Base-by-base conservation (phyloP, 306 rosid genomes). In the Pachyrhizus erosus region DNA sequence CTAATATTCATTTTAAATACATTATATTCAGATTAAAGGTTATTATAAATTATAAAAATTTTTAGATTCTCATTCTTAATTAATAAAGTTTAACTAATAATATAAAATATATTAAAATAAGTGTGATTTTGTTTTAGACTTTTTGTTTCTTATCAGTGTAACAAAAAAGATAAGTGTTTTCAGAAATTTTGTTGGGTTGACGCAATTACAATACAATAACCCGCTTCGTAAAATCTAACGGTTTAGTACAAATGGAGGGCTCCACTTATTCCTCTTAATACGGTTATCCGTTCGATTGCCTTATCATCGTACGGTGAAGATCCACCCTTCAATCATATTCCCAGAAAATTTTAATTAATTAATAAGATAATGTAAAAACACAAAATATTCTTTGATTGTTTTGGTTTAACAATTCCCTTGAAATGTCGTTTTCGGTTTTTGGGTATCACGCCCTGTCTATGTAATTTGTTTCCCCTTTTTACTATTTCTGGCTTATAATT, bases 401-500 rank as follows among this genome's bases (percentile, higher is more conserved):
- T 78, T 42, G 54, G 73, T 46, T 48, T 73, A 29, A 71, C 68
- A 21, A 58, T 40, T 46, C 75, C 71, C 18, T 78, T 68, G 84
- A 58, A 4, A 75, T 9, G 89, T 86, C 84, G 37, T 65, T 83
- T 68, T 83, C 89, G 3, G 0, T 52, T 68, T 78, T 21, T 66
- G 80, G 77, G 18, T 57, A 17, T 13, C 72, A 23, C 79, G 14
- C 77, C 49, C 57, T 17, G 21, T 79, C 62, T 7, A 10, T 18
- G 17, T 73, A 48, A 67, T 78, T 58, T 73, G 70, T 73, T 86
- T 68, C 72, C 68, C 26, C 2, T 49, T 78, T 83, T 84, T 72
- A 64, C 76, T 37, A 49, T 77, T 51, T 39, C 33, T 26, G 11
- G 52, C n/a, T 11, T 52, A 13, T 9, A 42, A 7, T 42, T 9